Evolutionary conservation across 148 eudicot genomes (phyloP), one percentile per base, ranked within the genome.

Genomic region (Rhododendron williamsianum): DNA sequence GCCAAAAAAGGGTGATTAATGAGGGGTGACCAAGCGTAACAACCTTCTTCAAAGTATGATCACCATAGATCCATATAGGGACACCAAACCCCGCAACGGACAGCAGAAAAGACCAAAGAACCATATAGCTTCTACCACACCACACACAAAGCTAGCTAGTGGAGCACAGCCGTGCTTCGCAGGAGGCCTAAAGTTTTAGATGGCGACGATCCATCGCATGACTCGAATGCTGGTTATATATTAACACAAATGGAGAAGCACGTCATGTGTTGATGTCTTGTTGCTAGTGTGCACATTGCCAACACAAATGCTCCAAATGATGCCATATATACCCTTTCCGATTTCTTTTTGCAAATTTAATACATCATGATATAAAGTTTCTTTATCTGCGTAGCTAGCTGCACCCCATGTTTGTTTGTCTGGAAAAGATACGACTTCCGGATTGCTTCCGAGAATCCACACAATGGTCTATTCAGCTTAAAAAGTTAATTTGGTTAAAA

Each of bases 331-430:
- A 67, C 13, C 38, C 76, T 19, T 71, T 71, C 41, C 76, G 1
- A 33, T 71, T 71, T 71, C 38, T 71, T 71, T 67, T 25, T 67
- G 35, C 10, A 10, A 11, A 23, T 63, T 63, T 67, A 71, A 30
- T 71, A 71, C 76, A 71, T 71, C 15, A 15, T 71, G 76, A 33
- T 30, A 71, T 71, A 71, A 71, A 71, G 76, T 33, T 51, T 30
- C 16, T 13, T 41, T 71, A 30, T 71, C 38, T 13, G 76, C 36
- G 18, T 30, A 11, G 76, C 15, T 30, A 11, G 76, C 15, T 71
- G 76, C 38, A 71, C 41, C 76, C 41, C 76, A 71, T 71, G 76
- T 71, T 71, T 71, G 76, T 71, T 71, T 71, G 76, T 71, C 76
- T 33, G 76, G 41, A 33, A 5, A 71, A 13, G 76, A 30, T 71